Evolutionary conservation across 2,329 filamentous ascomycete genomes (phyloP).

Genomic region (Claviceps purpurea): DNA sequence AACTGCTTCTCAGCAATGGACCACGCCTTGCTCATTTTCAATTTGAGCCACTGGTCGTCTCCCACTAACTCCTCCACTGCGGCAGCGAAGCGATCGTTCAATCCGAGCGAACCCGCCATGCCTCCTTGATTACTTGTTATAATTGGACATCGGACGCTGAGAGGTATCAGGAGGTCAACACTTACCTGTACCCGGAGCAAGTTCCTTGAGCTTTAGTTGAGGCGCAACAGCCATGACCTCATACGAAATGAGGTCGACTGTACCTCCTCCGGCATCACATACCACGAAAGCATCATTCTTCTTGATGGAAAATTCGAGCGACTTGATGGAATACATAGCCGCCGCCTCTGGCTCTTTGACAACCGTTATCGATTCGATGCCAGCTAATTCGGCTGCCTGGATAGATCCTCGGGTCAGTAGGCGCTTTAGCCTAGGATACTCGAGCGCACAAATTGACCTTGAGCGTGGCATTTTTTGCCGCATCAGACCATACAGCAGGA

Average conservation of each 20-base stretch:
- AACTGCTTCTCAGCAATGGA: constrained; percentile 8
- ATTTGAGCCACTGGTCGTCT: constrained; percentile 4
- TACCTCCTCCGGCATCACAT: constrained; percentile 41
- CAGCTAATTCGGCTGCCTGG: constrained; percentile 22
- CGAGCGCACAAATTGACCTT: constrained; percentile 5
- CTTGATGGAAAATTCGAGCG: constrained; percentile 25
- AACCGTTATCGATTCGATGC: constrained; percentile 28
- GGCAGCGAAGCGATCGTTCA: constrained; percentile 11
- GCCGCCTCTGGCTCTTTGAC: constrained; percentile 40
- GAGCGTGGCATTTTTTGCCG: constrained; percentile 35
- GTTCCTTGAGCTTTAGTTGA: constrained; percentile 10
- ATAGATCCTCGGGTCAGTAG: constrained; percentile 6
- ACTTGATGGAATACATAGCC: constrained; percentile 33
- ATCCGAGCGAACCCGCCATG: constrained; percentile 13
- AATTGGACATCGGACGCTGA: too few relatives aligned
- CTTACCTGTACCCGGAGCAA: constrained; percentile 13
- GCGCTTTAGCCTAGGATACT: background rate
- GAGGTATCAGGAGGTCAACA: background rate
- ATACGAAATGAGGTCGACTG: constrained; percentile 40
- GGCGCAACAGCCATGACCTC: constrained; percentile 22
- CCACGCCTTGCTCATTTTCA: constrained; percentile 7
- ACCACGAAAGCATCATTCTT: constrained; percentile 35
- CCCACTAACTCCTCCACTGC: constrained; percentile 10
- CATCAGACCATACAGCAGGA: constrained; percentile 44
- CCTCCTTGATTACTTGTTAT: constrained; percentile 6